Percentiles rank a stretch among this genome's conserved stretches.
These are phyloP conservation scores for Penicillium ucsense DNA, from an alignment of 495 filamentous ascomycete species.

Conservation along the genomic window DNA sequence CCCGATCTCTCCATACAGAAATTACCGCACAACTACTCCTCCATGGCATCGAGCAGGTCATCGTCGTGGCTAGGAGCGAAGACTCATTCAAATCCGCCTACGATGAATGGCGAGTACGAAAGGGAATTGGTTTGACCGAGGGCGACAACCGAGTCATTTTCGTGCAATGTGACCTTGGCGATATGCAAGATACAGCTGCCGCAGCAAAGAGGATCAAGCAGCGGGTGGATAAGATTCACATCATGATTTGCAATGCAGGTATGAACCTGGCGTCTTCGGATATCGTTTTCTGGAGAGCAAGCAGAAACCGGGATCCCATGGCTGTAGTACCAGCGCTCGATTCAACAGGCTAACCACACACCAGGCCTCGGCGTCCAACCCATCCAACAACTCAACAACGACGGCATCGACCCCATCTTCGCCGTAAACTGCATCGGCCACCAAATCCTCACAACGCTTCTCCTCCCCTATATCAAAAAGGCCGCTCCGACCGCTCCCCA, in stretches of 20 bases:
- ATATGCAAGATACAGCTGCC: constrained; percentile 16
- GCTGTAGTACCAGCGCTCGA: background rate
- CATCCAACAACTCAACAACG: constrained; percentile 14
- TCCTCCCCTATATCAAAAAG: constrained; percentile 22
- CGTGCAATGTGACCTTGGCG: constrained; percentile 22
- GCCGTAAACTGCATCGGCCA: constrained; percentile 33
- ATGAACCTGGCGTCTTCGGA: background rate
- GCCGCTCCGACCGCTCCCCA: constrained; percentile 6
- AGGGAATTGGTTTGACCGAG: constrained; percentile 9
- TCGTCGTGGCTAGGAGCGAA: constrained; percentile 23
- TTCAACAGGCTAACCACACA: background rate
- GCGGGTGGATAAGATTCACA: constrained; percentile 19
- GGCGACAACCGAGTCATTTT: constrained; percentile 18
- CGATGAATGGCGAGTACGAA: constrained; percentile 12
- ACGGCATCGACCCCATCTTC: constrained; percentile 23
- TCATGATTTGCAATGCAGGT: constrained; percentile 34
- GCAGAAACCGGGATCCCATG: background rate
- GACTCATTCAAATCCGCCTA: constrained; percentile 14
- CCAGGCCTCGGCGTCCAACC: constrained; percentile 5
- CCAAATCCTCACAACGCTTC: constrained; percentile 22
- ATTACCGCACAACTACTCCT: constrained; percentile 30
- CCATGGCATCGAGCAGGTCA: constrained; percentile 27
- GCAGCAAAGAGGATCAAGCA: constrained; percentile 14
- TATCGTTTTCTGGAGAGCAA: too few relatives aligned
- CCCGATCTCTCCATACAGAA: constrained; percentile 8